A percentile compares a stretch with the other conserved stretches of the same genome.
These are phyloP conservation scores for Coemansia guatemalensis DNA, from an alignment of 192 early-diverging fungal genomes.

Conservation along the genomic window DNA sequence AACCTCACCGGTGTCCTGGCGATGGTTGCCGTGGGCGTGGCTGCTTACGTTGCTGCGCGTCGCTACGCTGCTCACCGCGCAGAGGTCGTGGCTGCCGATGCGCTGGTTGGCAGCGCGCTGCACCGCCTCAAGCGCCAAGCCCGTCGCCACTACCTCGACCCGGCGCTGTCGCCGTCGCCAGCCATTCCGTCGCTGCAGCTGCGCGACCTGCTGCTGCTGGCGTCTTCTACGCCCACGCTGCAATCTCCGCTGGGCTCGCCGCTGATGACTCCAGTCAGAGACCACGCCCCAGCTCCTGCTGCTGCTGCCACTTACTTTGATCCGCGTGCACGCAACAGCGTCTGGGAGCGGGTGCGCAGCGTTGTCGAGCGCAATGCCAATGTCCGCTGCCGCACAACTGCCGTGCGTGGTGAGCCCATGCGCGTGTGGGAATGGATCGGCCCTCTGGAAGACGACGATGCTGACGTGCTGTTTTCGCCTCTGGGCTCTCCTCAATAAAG, in stretches of 20 bases:
- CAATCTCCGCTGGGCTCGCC: not conserved
- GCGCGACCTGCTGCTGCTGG: conserved; percentile 57
- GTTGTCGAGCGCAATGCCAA: conserved; percentile 61
- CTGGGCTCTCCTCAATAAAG: conserved; percentile 8
- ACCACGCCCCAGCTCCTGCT: not conserved
- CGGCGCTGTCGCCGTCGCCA: conserved; percentile 54
- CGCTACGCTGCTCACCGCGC: conserved; percentile 34
- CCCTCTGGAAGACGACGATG: conserved; percentile 40
- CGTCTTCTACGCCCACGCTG: conserved; percentile 16
- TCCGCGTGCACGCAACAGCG: conserved; percentile 41
- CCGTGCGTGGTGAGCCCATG: conserved; percentile 60
- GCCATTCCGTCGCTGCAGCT: conserved; percentile 57
- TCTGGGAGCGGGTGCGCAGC: conserved; percentile 60
- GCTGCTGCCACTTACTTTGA: conserved; percentile 28
- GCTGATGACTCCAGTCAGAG: conserved; percentile 8
- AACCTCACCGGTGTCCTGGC: conserved; percentile 23
- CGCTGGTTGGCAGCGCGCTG: conserved; percentile 47
- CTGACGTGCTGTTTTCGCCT: conserved; percentile 14
- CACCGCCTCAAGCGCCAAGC: conserved; percentile 56
- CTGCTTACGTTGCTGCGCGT: conserved; percentile 26
- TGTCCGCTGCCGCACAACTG: conserved; percentile 59
- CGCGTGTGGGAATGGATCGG: conserved; percentile 70
- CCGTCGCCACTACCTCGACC: conserved; percentile 55
- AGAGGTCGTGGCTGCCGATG: conserved; percentile 41
- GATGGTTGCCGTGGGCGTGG: conserved; percentile 14